A percentile compares a stretch with the other conserved stretches of the same genome.
Conservation (phyloP, 2,329 filamentous ascomycete genomes). For the Myriangium duriaei region DNA sequence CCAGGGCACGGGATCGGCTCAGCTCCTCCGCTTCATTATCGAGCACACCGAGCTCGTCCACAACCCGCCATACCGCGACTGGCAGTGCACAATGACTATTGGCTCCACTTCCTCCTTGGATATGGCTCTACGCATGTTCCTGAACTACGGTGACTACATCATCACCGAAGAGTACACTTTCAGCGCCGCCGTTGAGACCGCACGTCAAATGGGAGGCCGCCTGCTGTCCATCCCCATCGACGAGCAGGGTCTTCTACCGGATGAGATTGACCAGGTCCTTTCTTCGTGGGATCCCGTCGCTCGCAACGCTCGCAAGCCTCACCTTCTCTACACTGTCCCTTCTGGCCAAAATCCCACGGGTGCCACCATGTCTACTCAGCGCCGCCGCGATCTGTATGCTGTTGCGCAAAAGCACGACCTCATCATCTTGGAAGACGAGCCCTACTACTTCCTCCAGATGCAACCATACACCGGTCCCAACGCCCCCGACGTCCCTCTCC, state of each 20-base stretch:
- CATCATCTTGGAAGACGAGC: conserved; percentile 82
- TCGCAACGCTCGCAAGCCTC: conserved; percentile 50
- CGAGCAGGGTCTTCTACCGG: conserved; percentile 49
- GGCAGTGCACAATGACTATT: conserved; percentile 70
- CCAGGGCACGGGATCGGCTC: conserved; percentile 72
- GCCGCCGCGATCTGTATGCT: conserved; percentile 60
- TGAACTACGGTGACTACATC: conserved; percentile 60
- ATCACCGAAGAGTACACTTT: conserved; percentile 90
- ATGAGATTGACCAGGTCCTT: conserved; percentile 49
- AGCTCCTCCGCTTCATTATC: conserved; percentile 79
- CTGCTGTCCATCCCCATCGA: conserved; percentile 54
- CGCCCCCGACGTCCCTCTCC: conserved; percentile 40
- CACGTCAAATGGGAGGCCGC: conserved; percentile 48
- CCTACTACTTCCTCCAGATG: conserved; percentile 91
- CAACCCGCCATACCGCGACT: conserved; percentile 78
- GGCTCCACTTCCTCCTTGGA: conserved; percentile 82
- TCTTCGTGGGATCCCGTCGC: conserved; percentile 50
- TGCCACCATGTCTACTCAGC: conserved; percentile 57
- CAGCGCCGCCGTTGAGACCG: conserved; percentile 58
- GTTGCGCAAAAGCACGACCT: conserved; percentile 75
- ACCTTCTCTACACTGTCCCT: conserved; percentile 57
- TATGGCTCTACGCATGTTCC: conserved; percentile 71
- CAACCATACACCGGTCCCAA: conserved; percentile 53
- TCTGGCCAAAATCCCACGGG: conserved; percentile 89
- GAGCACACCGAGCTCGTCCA: conserved; percentile 93